Evolutionary conservation across 2,329 filamentous ascomycete genomes (phyloP), one percentile per base, ranked within the genome.

Genomic region (Coniella vitis): DNA sequence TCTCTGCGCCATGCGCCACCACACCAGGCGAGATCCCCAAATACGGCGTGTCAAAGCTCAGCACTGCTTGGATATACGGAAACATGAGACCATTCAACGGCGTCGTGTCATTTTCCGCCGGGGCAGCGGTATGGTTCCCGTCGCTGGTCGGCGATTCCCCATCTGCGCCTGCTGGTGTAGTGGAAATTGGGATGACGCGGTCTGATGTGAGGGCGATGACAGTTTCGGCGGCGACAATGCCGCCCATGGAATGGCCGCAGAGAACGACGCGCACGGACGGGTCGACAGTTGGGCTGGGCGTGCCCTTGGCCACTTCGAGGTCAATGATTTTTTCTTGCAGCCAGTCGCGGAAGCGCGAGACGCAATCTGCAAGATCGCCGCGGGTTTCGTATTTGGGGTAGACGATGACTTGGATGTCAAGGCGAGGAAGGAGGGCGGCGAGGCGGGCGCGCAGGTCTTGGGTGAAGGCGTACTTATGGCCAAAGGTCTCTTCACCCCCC

Each of bases 11-110:
- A 63, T 91, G 86, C 4, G 87, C 87, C n/a, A 93, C 83, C 2
- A 93, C 86, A 21, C 86, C 85, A 0, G 87, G 87, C 19, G 84
- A 80, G 55, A 90, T 89, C 49, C 87, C 86, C 1, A 93, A 76
- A 64, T 87, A 98, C 1, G 93, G 93, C 1, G 93, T 98, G 68
- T 97, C 91, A 63, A 96, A 95, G 44, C 90, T 88, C 41, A 97
- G 77, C 21, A 97, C 80, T 56, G 87, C 91, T 66, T 91, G 86
- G 56, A 97, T 82, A 65, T 90, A 91, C 1, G 91, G 91, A 64
- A 97, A 97, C 85, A 96, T 91, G 63, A 95, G 81, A 29, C 69
- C 67, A 59, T 78, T 84, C 52, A 79, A 69, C 17, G 40, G 25
- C 17, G 45, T 7, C 64, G 52, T 2, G 57, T 53, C 10, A 59